phyloP scores from a whole-genome alignment of 805 yeast genomes.

The Nakazawaea ishiwadae region DNA sequence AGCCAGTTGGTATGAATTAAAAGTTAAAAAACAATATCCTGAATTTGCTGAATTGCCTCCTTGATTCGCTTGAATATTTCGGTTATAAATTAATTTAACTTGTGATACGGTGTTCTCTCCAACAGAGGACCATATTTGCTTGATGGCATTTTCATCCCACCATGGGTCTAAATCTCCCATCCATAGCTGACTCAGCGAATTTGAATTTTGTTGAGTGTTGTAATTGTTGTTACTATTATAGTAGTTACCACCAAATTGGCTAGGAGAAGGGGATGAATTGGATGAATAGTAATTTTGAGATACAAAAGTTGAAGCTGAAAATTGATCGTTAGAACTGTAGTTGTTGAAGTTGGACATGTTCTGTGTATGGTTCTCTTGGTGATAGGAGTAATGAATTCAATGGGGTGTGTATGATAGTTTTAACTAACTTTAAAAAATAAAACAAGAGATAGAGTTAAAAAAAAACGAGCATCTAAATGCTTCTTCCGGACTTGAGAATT shows the following conservation, averaged over 20 bases:
- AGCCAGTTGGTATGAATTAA: constrained; percentile 56
- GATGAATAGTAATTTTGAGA: constrained; percentile 4
- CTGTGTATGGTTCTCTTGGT: no score
- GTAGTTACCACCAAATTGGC: constrained; percentile 4
- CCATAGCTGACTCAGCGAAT: constrained; percentile 50
- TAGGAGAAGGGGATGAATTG: constrained; percentile 9
- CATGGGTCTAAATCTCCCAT: constrained; percentile 89
- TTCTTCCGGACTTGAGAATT: no score
- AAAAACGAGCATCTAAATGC: no score
- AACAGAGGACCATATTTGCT: constrained; percentile 62
- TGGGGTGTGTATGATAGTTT: no score
- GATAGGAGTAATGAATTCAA: no score
- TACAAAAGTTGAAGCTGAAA: constrained; percentile 7
- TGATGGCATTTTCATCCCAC: constrained; percentile 72
- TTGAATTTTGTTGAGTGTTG: constrained; percentile 9
- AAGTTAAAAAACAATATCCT: constrained; percentile 82
- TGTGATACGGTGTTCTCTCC: constrained; percentile 53
- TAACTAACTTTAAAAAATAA: no score
- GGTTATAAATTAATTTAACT: constrained; percentile 72
- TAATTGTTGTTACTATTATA: constrained; percentile 10
- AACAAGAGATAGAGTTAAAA: no score
- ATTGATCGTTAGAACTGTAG: constrained; percentile 3
- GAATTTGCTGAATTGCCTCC: constrained; percentile 38
- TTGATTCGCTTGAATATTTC: constrained; percentile 27
- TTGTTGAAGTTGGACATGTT: constrained; percentile 4